These are phyloP conservation scores for Brettanomyces naardenensis DNA, from an alignment of 805 yeast genomes.

Conservation along the genomic window DNA sequence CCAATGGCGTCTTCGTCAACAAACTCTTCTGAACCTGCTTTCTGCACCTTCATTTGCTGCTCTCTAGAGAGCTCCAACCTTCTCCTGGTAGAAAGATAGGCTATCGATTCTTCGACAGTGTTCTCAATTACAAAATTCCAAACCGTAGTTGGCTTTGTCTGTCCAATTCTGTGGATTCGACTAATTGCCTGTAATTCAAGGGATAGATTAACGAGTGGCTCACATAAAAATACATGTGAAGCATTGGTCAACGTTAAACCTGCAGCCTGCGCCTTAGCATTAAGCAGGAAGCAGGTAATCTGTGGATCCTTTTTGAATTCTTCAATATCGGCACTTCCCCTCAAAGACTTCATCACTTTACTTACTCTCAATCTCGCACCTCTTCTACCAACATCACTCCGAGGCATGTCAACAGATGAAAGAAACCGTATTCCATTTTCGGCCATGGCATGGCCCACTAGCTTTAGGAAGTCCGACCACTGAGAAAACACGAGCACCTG, in stretches of 20 bases:
- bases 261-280: constrained; percentile 81
- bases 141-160: constrained; percentile 68
- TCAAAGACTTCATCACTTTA: not conserved
- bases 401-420: constrained; percentile 35
- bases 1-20: constrained; percentile 38
- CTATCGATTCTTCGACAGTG: constrained; percentile 85
- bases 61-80: constrained; percentile 37
- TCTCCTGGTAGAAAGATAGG: constrained; percentile 56
- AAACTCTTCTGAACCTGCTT: constrained; percentile 9
- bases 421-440: constrained; percentile 49
- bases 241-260: constrained; percentile 91
- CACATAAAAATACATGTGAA: constrained; percentile 84
- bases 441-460: constrained; percentile 58
- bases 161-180: constrained; percentile 90
- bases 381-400: constrained; percentile 4
- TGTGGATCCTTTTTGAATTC: constrained; percentile 50
- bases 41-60: constrained; percentile 14
- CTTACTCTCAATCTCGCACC: not conserved
- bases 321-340: constrained; percentile 35
- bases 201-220: constrained; percentile 83
- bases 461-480: constrained; percentile 67
- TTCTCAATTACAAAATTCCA: constrained; percentile 86
- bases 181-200: constrained; percentile 89
- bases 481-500: constrained; percentile 89
- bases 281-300: constrained; percentile 78